Base-by-base conservation (phyloP, 768 basidiomycete species). In the Pleurotus citrinopileatus region DNA sequence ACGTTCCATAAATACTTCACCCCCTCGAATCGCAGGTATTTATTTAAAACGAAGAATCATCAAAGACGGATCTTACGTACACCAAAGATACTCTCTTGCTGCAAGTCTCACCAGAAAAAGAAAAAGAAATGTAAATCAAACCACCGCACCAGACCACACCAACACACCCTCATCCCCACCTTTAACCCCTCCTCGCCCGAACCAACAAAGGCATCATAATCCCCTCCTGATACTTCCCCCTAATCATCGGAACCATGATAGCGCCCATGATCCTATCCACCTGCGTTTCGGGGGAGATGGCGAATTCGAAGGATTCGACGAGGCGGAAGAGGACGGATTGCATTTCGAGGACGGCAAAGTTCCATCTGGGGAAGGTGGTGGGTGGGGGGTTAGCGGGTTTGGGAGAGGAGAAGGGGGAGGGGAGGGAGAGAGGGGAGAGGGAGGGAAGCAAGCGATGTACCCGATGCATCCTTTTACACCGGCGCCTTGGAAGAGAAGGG, bases 261-360 rank as follows among this genome's bases (percentile, higher is more conserved):
- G 17, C 52, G 17, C 25, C 52, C 19, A 32, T 26, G 6, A 42
- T 42, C 10, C 52, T 42, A 17, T 25, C 6, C 6, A 53, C 29
- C 36, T 53, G 38, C 0, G 27, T 25, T 4, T 42, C 38, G 17
- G 37, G 37, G 15, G 52, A 38, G 27, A 71, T 59, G 5, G 19
- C 15, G 28, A 85, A 80, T 57, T 84, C 77, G 58, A 86, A 82
- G 57, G 77, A 72, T 26, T 72, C 65, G 37, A 85, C 52, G 22
- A 82, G 67, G 59, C 82, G 80, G 25, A 79, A 73, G 19, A 85
- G 61, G 64, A 87, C 82, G 0, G 76, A 71, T 59, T 86, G 84
- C 17, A 84, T 61, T 63, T 87, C 82, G 37, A 75, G 61, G 0
- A 83, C 59, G 3, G n/a, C n/a, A n/a, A n/a, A n/a, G n/a, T n/a